A percentile compares a stretch with the other conserved stretches of the same genome.
Evolutionary conservation across 129 eudicot genomes (phyloP).

Genomic region (Lactuca saligna): DNA sequence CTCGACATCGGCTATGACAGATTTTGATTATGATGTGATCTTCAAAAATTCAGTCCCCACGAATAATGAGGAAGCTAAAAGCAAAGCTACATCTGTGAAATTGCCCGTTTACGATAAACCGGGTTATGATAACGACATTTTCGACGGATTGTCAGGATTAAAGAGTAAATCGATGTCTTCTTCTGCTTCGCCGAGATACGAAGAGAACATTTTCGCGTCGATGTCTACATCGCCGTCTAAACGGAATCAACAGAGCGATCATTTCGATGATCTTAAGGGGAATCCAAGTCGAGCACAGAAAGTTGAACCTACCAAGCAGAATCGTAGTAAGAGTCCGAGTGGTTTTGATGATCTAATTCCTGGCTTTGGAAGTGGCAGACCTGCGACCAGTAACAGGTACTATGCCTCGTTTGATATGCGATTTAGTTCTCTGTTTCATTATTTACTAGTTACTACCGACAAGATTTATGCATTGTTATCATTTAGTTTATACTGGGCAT

Average conservation of each 20-base stretch:
- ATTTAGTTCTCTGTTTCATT: slow-evolving; percentile 1
- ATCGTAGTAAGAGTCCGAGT: slow-evolving; percentile 19
- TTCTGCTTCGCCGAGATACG: slow-evolving; percentile 31
- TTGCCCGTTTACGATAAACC: slow-evolving; percentile 90
- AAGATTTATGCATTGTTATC: slow-evolving; percentile 8
- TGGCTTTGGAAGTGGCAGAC: slow-evolving; percentile 60
- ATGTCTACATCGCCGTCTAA: slow-evolving; percentile 34
- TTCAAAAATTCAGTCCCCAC: slow-evolving; percentile 36
- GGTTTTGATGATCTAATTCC: slow-evolving; percentile 69
- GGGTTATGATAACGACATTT: slow-evolving; percentile 84
- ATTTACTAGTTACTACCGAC: neutral
- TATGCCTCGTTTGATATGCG: slow-evolving; percentile 1
- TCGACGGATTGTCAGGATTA: slow-evolving; percentile 73
- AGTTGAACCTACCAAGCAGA: slow-evolving; percentile 17
- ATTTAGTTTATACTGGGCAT: neutral
- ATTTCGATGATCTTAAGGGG: slow-evolving; percentile 72
- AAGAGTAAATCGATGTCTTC: slow-evolving; percentile 51
- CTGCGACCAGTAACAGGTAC: slow-evolving; percentile 51
- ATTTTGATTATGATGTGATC: slow-evolving; percentile 63
- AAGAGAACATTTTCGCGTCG: slow-evolving; percentile 58
- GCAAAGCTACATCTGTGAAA: slow-evolving; percentile 35
- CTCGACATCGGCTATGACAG: slow-evolving; percentile 38
- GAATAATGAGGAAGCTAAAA: slow-evolving; percentile 23
- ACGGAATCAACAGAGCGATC: slow-evolving; percentile 39
- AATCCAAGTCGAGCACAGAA: slow-evolving; percentile 50